A percentile compares a stretch with the other conserved stretches of the same genome.
phyloP scores from a whole-genome alignment of 352 stramenopile genomes.

The Pythium apleroticum region DNA sequence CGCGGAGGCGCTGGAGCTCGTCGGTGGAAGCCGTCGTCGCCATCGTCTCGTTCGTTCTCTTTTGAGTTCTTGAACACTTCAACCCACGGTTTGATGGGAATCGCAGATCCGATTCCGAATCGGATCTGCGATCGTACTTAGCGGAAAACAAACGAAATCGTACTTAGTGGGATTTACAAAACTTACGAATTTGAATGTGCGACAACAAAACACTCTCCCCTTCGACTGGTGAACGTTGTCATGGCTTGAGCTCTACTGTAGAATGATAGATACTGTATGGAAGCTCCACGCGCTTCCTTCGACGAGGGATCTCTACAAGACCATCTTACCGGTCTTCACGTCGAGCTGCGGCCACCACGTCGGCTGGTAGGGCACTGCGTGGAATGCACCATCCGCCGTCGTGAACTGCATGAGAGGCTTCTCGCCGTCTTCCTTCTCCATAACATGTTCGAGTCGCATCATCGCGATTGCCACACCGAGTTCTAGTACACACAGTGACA shows the following conservation, averaged over 20 bases:
- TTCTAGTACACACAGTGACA: slow-evolving; percentile 16
- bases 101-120: no score
- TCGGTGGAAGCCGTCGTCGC: slow-evolving; percentile 6
- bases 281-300: neutral
- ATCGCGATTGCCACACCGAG: slow-evolving; percentile 63
- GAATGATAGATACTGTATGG: neutral
- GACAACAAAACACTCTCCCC: neutral
- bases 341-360: slow-evolving; percentile 78
- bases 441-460: slow-evolving; percentile 73
- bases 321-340: slow-evolving; percentile 71
- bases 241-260: neutral
- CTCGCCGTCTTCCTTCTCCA: slow-evolving; percentile 43
- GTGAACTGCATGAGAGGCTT: slow-evolving; percentile 55
- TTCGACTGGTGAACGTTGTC: neutral
- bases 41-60: slow-evolving; percentile 6
- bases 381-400: slow-evolving; percentile 64
- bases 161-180: slow-evolving; percentile 16
- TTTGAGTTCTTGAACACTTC: slow-evolving; percentile 11
- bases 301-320: slow-evolving; percentile 33
- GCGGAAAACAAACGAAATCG: neutral
- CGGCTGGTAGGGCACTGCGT: slow-evolving; percentile 70
- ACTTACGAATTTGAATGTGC: slow-evolving; percentile 1
- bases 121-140: slow-evolving; percentile 17
- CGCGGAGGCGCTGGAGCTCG: slow-evolving; percentile 21
- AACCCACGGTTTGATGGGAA: slow-evolving; percentile 10